These are phyloP conservation scores for Vigna unguiculata DNA, from an alignment of 306 rosid species.

Conservation along the genomic window DNA sequence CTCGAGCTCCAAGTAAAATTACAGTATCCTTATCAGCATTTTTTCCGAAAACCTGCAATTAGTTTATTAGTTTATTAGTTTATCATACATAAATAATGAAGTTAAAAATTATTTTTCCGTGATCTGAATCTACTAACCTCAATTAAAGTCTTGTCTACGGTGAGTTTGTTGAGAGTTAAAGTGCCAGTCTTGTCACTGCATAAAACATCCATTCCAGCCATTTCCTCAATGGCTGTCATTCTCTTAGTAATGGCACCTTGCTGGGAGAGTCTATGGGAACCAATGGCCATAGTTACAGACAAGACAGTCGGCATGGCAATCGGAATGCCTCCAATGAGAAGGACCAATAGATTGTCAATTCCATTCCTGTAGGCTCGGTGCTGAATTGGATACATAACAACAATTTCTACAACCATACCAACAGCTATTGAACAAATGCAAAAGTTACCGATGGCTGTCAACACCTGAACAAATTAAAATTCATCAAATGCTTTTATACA, in stretches of 20 bases:
- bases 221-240: conserved; percentile 89
- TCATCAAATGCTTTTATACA: conserved; percentile 32
- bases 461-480: conserved; percentile 58
- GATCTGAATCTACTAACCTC: conserved; percentile 54
- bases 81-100: neutral
- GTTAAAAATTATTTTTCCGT: neutral
- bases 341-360: conserved; percentile 84
- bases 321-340: conserved; percentile 87
- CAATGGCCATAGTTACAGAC: conserved; percentile 94
- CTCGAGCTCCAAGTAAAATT: conserved; percentile 77
- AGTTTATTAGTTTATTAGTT: no score
- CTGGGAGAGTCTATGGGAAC: conserved; percentile 76
- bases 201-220: conserved; percentile 93
- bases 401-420: conserved; percentile 67
- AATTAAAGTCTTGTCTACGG: conserved; percentile 68
- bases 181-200: conserved; percentile 91
- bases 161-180: conserved; percentile 79
- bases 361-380: conserved; percentile 71
- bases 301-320: conserved; percentile 90
- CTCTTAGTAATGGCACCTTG: conserved; percentile 93
- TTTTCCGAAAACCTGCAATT: conserved; percentile 62
- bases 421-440: conserved; percentile 84
- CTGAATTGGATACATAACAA: conserved; percentile 81
- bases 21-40: conserved; percentile 59
- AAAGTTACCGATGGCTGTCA: conserved; percentile 85